phyloP scores from a whole-genome alignment of 306 rosid species.

The Vigna mungo region DNA sequence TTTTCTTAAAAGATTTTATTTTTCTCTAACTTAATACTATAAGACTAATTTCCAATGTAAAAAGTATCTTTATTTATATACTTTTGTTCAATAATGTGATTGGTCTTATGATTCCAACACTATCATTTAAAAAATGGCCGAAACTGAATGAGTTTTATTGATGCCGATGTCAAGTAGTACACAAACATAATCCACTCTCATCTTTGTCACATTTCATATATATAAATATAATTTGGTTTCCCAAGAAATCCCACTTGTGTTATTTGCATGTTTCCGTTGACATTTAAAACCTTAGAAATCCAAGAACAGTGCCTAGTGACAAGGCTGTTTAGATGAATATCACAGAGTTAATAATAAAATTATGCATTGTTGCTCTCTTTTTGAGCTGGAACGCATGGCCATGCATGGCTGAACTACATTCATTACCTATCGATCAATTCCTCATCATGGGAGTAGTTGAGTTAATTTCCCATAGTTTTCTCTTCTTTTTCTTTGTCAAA shows the following conservation, averaged over 20 bases:
- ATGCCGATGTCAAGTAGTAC: constrained; percentile 5
- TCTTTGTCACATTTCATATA: neutral
- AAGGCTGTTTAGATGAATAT: constrained; percentile 37
- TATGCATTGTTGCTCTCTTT: constrained; percentile 20
- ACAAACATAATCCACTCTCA: constrained; percentile 8
- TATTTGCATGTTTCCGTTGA: constrained; percentile 30
- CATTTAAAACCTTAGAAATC: constrained; percentile 39
- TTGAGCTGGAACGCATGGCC: constrained; percentile 56
- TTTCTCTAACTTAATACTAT: too few relatives aligned
- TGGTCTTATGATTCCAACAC: constrained; percentile 1
- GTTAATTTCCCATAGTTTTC: neutral
- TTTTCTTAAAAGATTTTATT: neutral
- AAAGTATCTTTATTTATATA: too few relatives aligned
- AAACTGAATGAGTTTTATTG: neutral
- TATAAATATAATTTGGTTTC: neutral
- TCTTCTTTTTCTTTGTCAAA: constrained; percentile 22
- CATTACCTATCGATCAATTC: constrained; percentile 2
- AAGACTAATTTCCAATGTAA: too few relatives aligned
- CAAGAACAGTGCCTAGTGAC: constrained; percentile 47
- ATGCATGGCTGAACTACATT: constrained; percentile 37
- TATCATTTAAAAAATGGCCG: neutral
- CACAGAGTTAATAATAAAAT: constrained; percentile 19
- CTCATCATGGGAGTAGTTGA: constrained; percentile 45
- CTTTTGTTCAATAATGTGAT: too few relatives aligned
- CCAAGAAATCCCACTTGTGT: constrained; percentile 35